A percentile compares a stretch with the other conserved stretches of the same genome.
These are phyloP conservation scores for Kwoniella newhampshirensis DNA, from an alignment of 768 basidiomycete species.

Conservation along the genomic window DNA sequence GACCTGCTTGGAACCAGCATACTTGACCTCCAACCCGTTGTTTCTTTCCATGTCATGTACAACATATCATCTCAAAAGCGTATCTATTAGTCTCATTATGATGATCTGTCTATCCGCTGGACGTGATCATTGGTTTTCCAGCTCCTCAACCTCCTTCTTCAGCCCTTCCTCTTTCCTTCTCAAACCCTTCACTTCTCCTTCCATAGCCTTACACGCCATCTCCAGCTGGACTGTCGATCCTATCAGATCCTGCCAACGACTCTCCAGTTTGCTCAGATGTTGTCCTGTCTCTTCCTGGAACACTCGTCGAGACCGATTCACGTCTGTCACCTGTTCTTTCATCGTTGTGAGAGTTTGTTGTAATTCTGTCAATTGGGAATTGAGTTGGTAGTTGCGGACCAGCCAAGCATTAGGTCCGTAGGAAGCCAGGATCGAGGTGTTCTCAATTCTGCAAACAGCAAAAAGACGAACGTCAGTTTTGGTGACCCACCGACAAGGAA, in stretches of 20 bases:
- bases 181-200: conserved; percentile 65
- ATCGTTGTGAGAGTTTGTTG: conserved; percentile 30
- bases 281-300: conserved; percentile 72
- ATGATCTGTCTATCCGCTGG: too few relatives aligned
- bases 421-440: conserved; percentile 74
- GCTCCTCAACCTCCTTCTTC: conserved; percentile 39
- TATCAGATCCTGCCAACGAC: conserved; percentile 88
- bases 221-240: conserved; percentile 89
- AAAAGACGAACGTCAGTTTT: neutral
- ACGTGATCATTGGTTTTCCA: conserved; percentile 15
- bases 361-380: conserved; percentile 73
- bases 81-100: too few relatives aligned
- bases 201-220: conserved; percentile 87
- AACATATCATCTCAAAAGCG: too few relatives aligned
- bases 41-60: too few relatives aligned
- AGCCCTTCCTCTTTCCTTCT: conserved; percentile 46
- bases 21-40: too few relatives aligned
- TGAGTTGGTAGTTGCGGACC: conserved; percentile 83
- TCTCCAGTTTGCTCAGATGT: conserved; percentile 78
- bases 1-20: neutral
- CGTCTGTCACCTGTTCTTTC: conserved; percentile 72
- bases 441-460: conserved; percentile 65
- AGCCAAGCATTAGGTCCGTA: conserved; percentile 91
- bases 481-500: conserved; percentile 1
- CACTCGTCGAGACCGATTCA: conserved; percentile 88